A percentile compares a stretch with the other conserved stretches of the same genome.
These are phyloP conservation scores for Claviceps purpurea DNA, from an alignment of 2,329 filamentous ascomycete species.

Conservation along the genomic window DNA sequence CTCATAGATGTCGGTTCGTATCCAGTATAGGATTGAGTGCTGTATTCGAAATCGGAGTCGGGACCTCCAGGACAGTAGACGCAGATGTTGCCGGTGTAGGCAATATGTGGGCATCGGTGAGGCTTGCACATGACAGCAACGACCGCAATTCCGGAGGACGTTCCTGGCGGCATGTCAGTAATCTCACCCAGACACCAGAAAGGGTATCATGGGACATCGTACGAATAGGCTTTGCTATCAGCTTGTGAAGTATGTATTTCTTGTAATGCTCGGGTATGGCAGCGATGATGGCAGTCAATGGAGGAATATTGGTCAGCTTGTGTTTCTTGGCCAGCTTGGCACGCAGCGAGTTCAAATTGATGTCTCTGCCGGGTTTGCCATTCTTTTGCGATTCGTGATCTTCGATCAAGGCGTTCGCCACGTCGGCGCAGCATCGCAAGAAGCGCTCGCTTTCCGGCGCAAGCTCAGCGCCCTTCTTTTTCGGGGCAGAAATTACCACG, in stretches of 20 bases:
- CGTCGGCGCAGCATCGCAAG: conserved; percentile 87
- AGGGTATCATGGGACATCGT: conserved; percentile 11
- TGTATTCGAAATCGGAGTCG: conserved; percentile 98
- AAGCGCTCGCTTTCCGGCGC: conserved; percentile 90
- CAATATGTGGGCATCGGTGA: conserved; percentile 92
- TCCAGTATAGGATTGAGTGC: conserved; percentile 95
- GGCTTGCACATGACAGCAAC: conserved; percentile 99
- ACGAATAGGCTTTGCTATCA: conserved; percentile 94
- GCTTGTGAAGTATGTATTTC: conserved; percentile 92
- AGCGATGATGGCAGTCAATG: conserved; percentile 91
- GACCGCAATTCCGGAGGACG: conserved; percentile 91
- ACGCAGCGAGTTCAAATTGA: conserved; percentile 84
- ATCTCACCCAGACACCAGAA: background rate
- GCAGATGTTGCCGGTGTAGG: conserved; percentile 97
- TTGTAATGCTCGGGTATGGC: conserved; percentile 99
- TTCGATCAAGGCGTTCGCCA: conserved; percentile 85
- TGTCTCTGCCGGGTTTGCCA: conserved; percentile 62
- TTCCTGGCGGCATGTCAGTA: conserved; percentile 39
- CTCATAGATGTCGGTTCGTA: conserved; percentile 99
- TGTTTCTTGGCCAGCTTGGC: conserved; percentile 89
- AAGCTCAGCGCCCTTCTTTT: conserved; percentile 60
- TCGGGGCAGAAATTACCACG: conserved; percentile 50
- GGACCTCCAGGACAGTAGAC: conserved; percentile 97
- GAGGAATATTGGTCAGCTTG: conserved; percentile 72
- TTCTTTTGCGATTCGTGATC: conserved; percentile 78